phyloP scores from a whole-genome alignment of 495 filamentous ascomycete species.

The Neurospora sp. region DNA sequence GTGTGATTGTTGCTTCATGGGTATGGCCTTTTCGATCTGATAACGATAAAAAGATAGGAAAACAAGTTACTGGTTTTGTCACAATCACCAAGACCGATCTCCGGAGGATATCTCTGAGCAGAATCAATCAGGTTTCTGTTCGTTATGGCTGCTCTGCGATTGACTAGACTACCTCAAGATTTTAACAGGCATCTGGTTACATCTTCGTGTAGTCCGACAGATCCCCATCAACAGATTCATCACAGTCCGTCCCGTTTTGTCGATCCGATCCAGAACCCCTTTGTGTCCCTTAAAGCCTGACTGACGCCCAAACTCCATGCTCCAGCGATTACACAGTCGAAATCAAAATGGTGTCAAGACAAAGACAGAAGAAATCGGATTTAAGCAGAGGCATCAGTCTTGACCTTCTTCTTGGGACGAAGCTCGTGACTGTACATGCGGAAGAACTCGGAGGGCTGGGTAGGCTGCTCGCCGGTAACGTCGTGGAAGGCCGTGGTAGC shows the following conservation, averaged over 20 bases:
- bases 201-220: not conserved
- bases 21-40: not conserved
- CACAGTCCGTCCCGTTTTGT: not conserved
- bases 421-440: constrained; percentile 37
- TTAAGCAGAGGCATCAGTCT: constrained; percentile 5
- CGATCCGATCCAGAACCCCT: not conserved
- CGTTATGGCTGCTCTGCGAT: not conserved
- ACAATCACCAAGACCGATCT: not conserved
- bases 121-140: not conserved
- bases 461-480: constrained; percentile 41
- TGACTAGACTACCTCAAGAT: not conserved
- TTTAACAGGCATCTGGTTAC: not conserved
- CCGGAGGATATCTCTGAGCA: not conserved
- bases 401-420: constrained; percentile 32
- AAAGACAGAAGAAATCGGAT: not conserved
- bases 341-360: not conserved
- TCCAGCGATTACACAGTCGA: not conserved
- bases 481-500: constrained; percentile 46
- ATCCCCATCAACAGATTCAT: not conserved
- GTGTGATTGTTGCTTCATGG: not conserved
- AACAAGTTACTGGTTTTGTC: not conserved
- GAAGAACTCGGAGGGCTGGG: constrained; percentile 44
- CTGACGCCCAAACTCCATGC: not conserved
- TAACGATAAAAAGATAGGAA: not conserved
- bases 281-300: not conserved